Evolutionary conservation across 768 basidiomycete species (phyloP).

Genomic region (Paxillus ammoniavirescens): DNA sequence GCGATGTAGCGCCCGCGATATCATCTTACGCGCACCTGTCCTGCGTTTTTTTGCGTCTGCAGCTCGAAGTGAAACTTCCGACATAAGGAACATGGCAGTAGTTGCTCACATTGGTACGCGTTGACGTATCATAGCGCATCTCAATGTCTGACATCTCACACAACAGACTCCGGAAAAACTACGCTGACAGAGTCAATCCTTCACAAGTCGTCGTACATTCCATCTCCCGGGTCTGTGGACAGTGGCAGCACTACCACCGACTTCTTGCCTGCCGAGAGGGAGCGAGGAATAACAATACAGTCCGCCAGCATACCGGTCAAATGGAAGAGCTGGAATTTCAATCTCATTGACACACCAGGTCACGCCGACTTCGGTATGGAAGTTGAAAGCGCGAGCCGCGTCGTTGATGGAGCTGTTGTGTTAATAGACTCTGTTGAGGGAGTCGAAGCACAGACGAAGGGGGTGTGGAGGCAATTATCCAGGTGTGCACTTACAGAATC

Average conservation of each 20-base stretch:
- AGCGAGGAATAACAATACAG: conserved; percentile 90
- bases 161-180: conserved; percentile 82
- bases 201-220: conserved; percentile 69
- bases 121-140: neutral
- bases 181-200: conserved; percentile 88
- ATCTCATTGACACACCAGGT: conserved; percentile 88
- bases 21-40: neutral
- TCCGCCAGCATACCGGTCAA: conserved; percentile 87
- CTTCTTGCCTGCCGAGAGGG: conserved; percentile 85
- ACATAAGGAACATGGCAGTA: conserved; percentile 75
- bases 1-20: conserved; percentile 10
- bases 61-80: conserved; percentile 32
- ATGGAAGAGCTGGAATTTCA: conserved; percentile 84
- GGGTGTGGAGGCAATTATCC: conserved; percentile 85
- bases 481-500: conserved; percentile 50
- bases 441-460: conserved; percentile 87
- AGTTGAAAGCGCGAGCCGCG: conserved; percentile 88
- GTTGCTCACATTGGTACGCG: conserved; percentile 84
- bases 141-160: conserved; percentile 9
- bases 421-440: conserved; percentile 90
- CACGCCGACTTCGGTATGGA: conserved; percentile 98
- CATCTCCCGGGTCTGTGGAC: conserved; percentile 78
- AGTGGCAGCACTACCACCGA: conserved; percentile 90
- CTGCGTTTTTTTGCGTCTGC: conserved; percentile 24
- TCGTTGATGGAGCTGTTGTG: conserved; percentile 87